Evolutionary conservation across 2,329 filamentous ascomycete species (phyloP).

Genomic region (Botryosphaeria dothidea): DNA sequence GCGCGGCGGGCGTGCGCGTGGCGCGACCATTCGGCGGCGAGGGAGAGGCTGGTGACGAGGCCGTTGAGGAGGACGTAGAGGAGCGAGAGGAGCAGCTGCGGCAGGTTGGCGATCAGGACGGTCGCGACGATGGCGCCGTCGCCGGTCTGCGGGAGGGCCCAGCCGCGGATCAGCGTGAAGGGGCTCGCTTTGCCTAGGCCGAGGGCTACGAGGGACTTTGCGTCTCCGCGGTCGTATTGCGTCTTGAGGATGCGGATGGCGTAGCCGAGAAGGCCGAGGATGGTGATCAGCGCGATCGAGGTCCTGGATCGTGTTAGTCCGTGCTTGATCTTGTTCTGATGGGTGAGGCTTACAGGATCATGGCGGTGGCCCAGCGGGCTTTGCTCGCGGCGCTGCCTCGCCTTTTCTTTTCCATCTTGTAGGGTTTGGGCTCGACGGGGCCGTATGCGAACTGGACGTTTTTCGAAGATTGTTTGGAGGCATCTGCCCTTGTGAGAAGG

Average conservation of each 20-base stretch:
- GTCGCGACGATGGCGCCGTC: neutral
- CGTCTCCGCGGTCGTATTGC: neutral
- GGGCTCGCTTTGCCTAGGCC: neutral
- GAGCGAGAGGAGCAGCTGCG: constrained; percentile 41
- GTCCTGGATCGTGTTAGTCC: neutral
- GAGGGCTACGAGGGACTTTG: neutral
- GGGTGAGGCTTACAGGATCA: neutral
- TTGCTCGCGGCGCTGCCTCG: neutral
- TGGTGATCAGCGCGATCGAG: neutral
- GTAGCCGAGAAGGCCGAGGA: neutral
- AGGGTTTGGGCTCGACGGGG: neutral
- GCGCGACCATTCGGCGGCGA: constrained; percentile 49
- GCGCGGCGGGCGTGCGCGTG: constrained; percentile 37
- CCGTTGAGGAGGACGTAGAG: constrained; percentile 50
- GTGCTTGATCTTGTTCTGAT: neutral
- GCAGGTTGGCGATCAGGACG: neutral
- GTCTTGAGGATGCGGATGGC: neutral
- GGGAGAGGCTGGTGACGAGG: constrained; percentile 49
- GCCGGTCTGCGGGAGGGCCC: neutral
- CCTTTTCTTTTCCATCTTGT: neutral
- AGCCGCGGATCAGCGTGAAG: neutral
- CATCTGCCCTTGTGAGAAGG: neutral
- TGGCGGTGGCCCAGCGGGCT: neutral
- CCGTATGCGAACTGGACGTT: neutral
- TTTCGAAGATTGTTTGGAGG: neutral